phyloP scores from a whole-genome alignment of 495 filamentous ascomycete genomes.

The Neurospora sp. region DNA sequence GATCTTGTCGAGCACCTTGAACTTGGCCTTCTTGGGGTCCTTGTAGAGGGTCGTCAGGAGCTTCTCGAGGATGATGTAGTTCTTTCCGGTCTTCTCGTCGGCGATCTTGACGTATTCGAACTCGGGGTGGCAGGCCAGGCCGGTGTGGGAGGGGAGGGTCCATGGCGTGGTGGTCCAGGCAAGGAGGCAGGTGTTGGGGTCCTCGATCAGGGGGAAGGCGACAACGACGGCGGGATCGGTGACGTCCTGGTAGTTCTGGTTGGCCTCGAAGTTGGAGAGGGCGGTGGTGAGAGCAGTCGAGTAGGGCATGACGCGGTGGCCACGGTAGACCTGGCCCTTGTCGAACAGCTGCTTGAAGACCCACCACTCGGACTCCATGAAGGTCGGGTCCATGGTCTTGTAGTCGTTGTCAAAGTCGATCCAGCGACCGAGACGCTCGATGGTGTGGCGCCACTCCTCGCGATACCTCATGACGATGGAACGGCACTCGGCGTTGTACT shows the following conservation, averaged over 20 bases:
- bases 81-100: slow-evolving; percentile 69
- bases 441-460: slow-evolving; percentile 79
- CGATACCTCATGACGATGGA: slow-evolving; percentile 93
- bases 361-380: slow-evolving; percentile 98
- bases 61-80: slow-evolving; percentile 83
- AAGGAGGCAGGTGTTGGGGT: slow-evolving; percentile 65
- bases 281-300: slow-evolving; percentile 86
- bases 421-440: slow-evolving; percentile 89
- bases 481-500: slow-evolving; percentile 88
- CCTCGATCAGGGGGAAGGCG: slow-evolving; percentile 70
- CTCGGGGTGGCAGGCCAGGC: slow-evolving; percentile 73
- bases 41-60: slow-evolving; percentile 84
- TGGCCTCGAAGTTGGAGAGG: slow-evolving; percentile 86
- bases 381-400: slow-evolving; percentile 92
- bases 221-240: slow-evolving; percentile 91
- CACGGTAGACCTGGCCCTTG: slow-evolving; percentile 80
- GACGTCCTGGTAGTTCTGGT: slow-evolving; percentile 90
- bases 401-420: slow-evolving; percentile 98
- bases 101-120: slow-evolving; percentile 92
- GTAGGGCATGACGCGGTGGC: slow-evolving; percentile 88
- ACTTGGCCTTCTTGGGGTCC: slow-evolving; percentile 95
- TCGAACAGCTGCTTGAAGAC: slow-evolving; percentile 88
- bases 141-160: slow-evolving; percentile 81
- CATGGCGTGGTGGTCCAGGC: slow-evolving; percentile 97
- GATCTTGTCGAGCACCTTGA: slow-evolving; percentile 70